Evolutionary conservation across 371 early-diverging fungal species (phyloP), one percentile per base, ranked within the genome.

Genomic region (Mucor piriformis): DNA sequence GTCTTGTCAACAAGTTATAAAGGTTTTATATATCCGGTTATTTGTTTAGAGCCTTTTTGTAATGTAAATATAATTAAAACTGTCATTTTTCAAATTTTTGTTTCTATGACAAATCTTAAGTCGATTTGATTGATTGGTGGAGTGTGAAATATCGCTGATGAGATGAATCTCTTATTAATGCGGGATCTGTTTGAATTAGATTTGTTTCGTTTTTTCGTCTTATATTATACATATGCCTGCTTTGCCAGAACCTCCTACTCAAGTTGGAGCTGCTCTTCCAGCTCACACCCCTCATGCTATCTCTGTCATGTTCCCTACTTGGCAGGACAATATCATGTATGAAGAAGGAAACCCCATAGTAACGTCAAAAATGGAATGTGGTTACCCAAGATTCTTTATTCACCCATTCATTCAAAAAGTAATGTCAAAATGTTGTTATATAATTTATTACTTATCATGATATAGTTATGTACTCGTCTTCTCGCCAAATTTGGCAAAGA

Each of bases 361-460:
- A n/a, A 77, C 82, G 48, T 66, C 74, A n/a, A 80, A 77, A 54
- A 90, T 94, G 90, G 76, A 82, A 43, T 79, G 84, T 33, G 98
- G 97, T 2, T 97, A 97, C 70, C 98, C 98, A 18, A 90, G 98
- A 25, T 96, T 97, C 81, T 94, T 95, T 63, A 88, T 92, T 67
- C 81, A 81, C 66, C 83, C 83, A 11, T 63, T 73, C 32, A 85
- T 92, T 61, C 85, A 89, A 64, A 77, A 89, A 82, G 87, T 92
- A 77, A 69, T 67, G 25, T 18, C 32, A 37, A 37, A 37, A 3
- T 11, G 11, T 12, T 37, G 3, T n/a, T 12, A 13, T 37, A 13
- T 37, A 0, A 47, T 20, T 10, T 11, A 29, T n/a, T 32, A 29
- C 16, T 8, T 7, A 25, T 24, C 23, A 3, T 25, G 24, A 4